phyloP scores from a whole-genome alignment of 2,329 filamentous ascomycete species.

The Periconia macrospinosa region DNA sequence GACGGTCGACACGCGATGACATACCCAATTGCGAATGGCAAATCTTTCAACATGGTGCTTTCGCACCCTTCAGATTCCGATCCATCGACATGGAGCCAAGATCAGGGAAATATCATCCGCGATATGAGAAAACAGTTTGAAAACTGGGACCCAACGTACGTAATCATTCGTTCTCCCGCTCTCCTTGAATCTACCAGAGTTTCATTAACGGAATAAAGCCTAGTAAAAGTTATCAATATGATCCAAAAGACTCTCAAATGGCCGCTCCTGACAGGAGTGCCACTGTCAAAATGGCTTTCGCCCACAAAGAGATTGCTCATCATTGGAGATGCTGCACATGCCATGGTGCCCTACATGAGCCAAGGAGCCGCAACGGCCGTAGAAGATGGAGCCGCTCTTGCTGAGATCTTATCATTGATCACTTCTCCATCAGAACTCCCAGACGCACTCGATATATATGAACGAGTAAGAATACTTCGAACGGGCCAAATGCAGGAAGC shows the following conservation, averaged over 20 bases:
- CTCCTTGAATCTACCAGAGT: not conserved
- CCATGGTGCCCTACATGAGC: conserved; percentile 25
- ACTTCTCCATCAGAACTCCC: conserved; percentile 24
- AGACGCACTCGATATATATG: conserved; percentile 41
- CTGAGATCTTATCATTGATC: conserved; percentile 42
- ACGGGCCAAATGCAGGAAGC: conserved; percentile 13
- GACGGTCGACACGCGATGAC: conserved; percentile 50
- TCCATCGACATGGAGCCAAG: conserved; percentile 47
- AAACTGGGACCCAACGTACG: conserved; percentile 63
- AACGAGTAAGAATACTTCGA: conserved; percentile 34
- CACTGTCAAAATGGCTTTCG: conserved; percentile 16
- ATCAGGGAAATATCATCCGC: conserved; percentile 56
- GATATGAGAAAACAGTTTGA: conserved; percentile 63
- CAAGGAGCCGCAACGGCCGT: conserved; percentile 62
- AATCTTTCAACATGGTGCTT: conserved; percentile 65
- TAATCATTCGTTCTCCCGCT: not conserved
- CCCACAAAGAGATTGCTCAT: conserved; percentile 14
- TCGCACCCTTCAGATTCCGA: conserved; percentile 64
- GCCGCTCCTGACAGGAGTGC: conserved; percentile 16
- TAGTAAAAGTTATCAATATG: conserved; percentile 32
- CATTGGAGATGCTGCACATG: conserved; percentile 23
- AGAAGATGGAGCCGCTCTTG: conserved; percentile 67
- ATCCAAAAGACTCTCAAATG: conserved; percentile 22
- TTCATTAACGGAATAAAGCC: conserved; percentile 7
- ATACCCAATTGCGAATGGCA: conserved; percentile 51